These are phyloP conservation scores for Plasmodium knowlesi DNA, from an alignment of 169 alveolate genomes.

Conservation along the genomic window DNA sequence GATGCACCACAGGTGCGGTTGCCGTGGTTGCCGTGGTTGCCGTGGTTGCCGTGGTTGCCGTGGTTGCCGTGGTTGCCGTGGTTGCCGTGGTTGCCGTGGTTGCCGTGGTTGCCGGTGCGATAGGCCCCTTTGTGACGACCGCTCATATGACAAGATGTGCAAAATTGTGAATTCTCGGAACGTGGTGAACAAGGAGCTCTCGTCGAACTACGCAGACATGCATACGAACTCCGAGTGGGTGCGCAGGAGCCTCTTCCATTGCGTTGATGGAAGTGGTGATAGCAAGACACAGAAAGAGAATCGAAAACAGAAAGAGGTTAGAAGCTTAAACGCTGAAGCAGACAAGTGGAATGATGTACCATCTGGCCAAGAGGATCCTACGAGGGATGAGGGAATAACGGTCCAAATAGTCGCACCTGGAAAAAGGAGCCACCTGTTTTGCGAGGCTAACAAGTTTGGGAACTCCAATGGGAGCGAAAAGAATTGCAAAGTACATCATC, in stretches of 20 bases:
- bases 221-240: background rate
- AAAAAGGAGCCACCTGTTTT: background rate
- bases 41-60: background rate
- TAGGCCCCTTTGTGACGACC: background rate
- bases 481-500: background rate
- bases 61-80: background rate
- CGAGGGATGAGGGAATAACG: background rate
- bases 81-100: background rate
- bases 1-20: background rate
- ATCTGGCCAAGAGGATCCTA: background rate
- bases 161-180: conserved; percentile 17
- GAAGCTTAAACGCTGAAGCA: background rate
- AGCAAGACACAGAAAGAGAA: background rate
- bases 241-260: background rate
- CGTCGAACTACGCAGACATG: conserved; percentile 46
- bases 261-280: background rate
- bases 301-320: background rate
- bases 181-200: background rate
- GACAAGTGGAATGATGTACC: background rate
- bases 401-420: background rate
- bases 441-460: background rate
- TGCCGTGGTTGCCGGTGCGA: background rate
- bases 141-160: background rate
- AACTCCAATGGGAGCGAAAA: background rate
- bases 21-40: background rate